Conservation (phyloP, 352 stramenopile species). For the Globisporangium sylvaticum region DNA sequence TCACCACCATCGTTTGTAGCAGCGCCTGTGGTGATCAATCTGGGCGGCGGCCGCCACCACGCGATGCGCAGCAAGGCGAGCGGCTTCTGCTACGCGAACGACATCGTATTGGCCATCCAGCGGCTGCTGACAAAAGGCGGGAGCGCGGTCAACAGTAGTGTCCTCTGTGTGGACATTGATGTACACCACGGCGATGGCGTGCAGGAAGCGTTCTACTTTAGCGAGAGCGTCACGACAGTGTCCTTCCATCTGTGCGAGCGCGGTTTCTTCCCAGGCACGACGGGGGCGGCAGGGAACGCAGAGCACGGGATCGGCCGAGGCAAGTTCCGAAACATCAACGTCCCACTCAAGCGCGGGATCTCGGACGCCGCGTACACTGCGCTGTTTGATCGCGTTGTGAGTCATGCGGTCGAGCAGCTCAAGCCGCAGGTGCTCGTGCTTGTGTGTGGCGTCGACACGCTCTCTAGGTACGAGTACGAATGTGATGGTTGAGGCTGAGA, state of each 20-base stretch:
- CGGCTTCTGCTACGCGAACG: constrained; percentile 76
- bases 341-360: constrained; percentile 53
- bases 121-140: constrained; percentile 16
- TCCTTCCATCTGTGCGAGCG: constrained; percentile 51
- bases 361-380: constrained; percentile 44
- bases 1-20: background rate
- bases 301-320: constrained; percentile 24
- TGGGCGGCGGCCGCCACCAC: constrained; percentile 61
- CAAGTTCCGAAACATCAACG: constrained; percentile 54
- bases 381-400: constrained; percentile 40
- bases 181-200: constrained; percentile 61
- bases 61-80: constrained; percentile 49
- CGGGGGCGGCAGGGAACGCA: constrained; percentile 21
- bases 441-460: constrained; percentile 67
- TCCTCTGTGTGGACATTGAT: constrained; percentile 58
- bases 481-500: background rate
- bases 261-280: constrained; percentile 46
- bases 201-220: constrained; percentile 59
- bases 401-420: constrained; percentile 33
- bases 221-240: constrained; percentile 37
- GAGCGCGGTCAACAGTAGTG: constrained; percentile 12
- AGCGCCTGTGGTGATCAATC: constrained; percentile 36
- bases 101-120: constrained; percentile 53
- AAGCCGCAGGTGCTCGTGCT: constrained; percentile 51
- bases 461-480: constrained; percentile 21